Evolutionary conservation across 495 filamentous ascomycete genomes (phyloP), one percentile per base, ranked within the genome.

Genomic region (Massariosphaeria phaeospora): DNA sequence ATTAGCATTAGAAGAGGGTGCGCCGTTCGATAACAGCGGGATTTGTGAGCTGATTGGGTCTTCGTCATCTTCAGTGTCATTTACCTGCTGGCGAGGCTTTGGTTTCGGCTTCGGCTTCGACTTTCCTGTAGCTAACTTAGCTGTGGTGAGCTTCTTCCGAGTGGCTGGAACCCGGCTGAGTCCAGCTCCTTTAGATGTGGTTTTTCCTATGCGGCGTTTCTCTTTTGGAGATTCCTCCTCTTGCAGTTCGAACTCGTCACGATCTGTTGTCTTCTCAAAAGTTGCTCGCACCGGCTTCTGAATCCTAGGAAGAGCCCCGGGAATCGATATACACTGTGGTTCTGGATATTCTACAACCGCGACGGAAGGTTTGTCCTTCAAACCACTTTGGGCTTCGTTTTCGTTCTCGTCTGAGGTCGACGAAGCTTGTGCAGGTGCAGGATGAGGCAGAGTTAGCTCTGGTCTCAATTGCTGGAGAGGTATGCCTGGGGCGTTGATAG

Each of bases 221-320:
- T 38, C 25, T 34, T 34, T 50, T 24, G 33, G 33, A 36, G 47
- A 25, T n/a, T n/a, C n/a, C 33, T 50, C 31, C n/a, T 36, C 47
- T 13, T 31, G 47, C n/a, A 50, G 39, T 11, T 39, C 47, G 26
- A 50, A 50, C 15, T 36, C 30, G 20, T 50, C 31, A 7, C 18
- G 20, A 13, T 31, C 4, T 35, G 2, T 27, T 50, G 13, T 12
- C 11, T 48, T 18, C 25, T n/a, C 18, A 29, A 8, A 12, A 12
- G 20, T 30, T 46, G 42, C 3, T 9, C 25, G 25, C 10, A 8
- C 42, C 12, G 20, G 23, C 21, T 30, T 46, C 42, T 46, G 27
- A 26, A 31, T 46, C 8, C 2, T 30, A 8, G 42, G 45, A 36
- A 36, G 8, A 2, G 15, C 6, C n/a, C 27, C 15, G 24, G 29